Percentiles rank a stretch among this genome's conserved stretches.
phyloP scores from a whole-genome alignment of 1,284 basidiomycete genomes.

The Sporisorium sorghi region DNA sequence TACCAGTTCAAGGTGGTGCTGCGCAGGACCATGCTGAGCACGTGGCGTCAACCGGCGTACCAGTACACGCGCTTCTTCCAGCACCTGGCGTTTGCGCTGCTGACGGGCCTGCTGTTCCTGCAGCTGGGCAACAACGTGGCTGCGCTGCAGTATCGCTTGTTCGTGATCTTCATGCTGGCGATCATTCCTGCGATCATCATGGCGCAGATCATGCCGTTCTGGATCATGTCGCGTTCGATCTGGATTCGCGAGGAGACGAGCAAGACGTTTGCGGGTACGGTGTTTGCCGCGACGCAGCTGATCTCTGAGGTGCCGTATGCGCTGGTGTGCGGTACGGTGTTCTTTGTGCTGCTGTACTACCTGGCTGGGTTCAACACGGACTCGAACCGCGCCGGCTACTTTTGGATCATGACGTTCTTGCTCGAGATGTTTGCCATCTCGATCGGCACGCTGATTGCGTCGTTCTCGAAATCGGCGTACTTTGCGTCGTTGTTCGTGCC shows the following conservation, averaged over 20 bases:
- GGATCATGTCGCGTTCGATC: conserved; percentile 78
- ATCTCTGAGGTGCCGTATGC: conserved; percentile 77
- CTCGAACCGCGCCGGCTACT: conserved; percentile 77
- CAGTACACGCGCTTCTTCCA: conserved; percentile 78
- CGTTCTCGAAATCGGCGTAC: conserved; percentile 72
- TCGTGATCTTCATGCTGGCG: conserved; percentile 74
- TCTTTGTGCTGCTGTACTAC: conserved; percentile 65
- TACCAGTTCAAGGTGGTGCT: conserved; percentile 84
- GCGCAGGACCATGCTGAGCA: conserved; percentile 76
- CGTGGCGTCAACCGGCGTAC: conserved; percentile 69
- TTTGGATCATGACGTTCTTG: conserved; percentile 73
- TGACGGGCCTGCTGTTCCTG: conserved; percentile 85
- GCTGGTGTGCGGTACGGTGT: conserved; percentile 71
- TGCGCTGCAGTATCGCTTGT: conserved; percentile 85
- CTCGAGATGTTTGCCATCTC: conserved; percentile 58
- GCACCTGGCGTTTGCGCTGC: conserved; percentile 76
- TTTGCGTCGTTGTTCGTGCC: conserved; percentile 85
- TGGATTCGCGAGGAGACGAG: conserved; percentile 62
- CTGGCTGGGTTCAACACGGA: conserved; percentile 77
- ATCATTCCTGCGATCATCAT: conserved; percentile 82
- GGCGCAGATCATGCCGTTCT: conserved; percentile 84
- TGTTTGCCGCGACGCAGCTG: conserved; percentile 67
- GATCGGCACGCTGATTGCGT: conserved; percentile 68
- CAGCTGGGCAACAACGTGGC: conserved; percentile 78
- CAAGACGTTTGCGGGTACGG: conserved; percentile 62